Percentiles rank a stretch among this genome's conserved stretches.
Evolutionary conservation across 176 grass and related monocot genomes (phyloP).

Genomic region (Phyllostachys edulis): DNA sequence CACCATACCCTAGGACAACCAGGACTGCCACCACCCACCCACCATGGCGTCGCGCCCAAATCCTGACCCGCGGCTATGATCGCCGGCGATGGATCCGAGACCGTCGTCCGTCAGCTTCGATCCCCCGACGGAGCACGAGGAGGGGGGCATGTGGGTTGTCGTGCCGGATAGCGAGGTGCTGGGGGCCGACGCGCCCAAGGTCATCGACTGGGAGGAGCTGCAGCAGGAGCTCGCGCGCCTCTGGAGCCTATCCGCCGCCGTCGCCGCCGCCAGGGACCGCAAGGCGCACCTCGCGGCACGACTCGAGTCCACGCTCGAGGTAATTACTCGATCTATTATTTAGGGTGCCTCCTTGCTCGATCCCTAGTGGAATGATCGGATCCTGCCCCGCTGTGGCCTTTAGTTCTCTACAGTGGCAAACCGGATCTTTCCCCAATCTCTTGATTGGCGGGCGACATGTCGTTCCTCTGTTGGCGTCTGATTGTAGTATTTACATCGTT

Average conservation of each 20-base stretch:
- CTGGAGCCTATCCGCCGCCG: conserved; percentile 71
- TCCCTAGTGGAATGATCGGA: conserved; percentile 2
- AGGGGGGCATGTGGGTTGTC: neutral
- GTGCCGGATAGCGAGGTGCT: neutral
- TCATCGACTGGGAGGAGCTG: conserved; percentile 84
- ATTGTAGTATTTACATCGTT: neutral
- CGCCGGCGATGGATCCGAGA: neutral
- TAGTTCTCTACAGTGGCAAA: neutral
- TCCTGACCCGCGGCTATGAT: neutral
- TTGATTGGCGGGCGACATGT: neutral
- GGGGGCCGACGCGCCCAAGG: conserved; percentile 51
- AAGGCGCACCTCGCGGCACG: conserved; percentile 52
- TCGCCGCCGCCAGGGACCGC: conserved; percentile 46
- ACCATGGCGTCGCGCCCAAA: neutral
- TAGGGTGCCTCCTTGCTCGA: neutral
- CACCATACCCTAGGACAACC: neutral
- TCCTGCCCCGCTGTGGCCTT: too few species aligned
- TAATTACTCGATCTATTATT: conserved; percentile 18
- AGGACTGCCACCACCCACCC: neutral
- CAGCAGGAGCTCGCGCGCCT: conserved; percentile 87
- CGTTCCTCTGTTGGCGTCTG: neutral
- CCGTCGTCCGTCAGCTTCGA: neutral
- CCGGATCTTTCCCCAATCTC: neutral
- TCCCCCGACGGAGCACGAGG: neutral
- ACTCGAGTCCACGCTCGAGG: conserved; percentile 69